Evolutionary conservation across 768 basidiomycete species (phyloP), one percentile per base, ranked within the genome.

Genomic region (Mycena latifolia): DNA sequence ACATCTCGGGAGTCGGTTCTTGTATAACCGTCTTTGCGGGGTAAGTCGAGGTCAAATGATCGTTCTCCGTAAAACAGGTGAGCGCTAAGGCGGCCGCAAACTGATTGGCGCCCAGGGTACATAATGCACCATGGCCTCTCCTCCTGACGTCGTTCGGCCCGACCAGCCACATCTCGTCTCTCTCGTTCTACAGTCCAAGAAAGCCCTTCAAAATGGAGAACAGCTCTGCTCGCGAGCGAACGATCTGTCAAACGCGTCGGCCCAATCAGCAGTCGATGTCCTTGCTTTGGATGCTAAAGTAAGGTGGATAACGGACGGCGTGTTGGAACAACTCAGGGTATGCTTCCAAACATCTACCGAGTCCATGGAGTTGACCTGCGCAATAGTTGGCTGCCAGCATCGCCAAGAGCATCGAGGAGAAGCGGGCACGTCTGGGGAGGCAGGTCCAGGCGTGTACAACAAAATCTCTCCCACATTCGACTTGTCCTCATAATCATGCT

Each of bases 201-300:
- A 92, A 71, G 93, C 92, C 0, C 84, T 95, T 3, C 89, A 92
- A 67, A 87, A 90, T 41, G 93, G 92, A 1, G 85, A 94, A 78
- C 85, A 89, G 54, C 83, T 95, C 7, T 95, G 94, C 72, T 86
- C 86, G 1, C 83, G 81, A 37, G 92, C 93, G 2, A 88, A 91
- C 71, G 71, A 76, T 1, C 77, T 89, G 24, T 87, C 91, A n/a
- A 86, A 86, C 67, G 79, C 83, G 46, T 92, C 93, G 3, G 86
- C 92, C 0, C 86, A 88, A 67, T 82, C 83, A 41, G 86, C 88
- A 0, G 80, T 93, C 15, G 91, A 93, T 72, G 86, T 94, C 5
- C 83, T 95, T 8, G 90, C 89, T 0, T 82, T 93, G 22, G 92
- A 94, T 73, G 92, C 93, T 31, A 92, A 90, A 77, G 89, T 94